Base-by-base conservation (phyloP, 225 moss, liverwort and hornwort species). In the Polytrichum formosum region DNA sequence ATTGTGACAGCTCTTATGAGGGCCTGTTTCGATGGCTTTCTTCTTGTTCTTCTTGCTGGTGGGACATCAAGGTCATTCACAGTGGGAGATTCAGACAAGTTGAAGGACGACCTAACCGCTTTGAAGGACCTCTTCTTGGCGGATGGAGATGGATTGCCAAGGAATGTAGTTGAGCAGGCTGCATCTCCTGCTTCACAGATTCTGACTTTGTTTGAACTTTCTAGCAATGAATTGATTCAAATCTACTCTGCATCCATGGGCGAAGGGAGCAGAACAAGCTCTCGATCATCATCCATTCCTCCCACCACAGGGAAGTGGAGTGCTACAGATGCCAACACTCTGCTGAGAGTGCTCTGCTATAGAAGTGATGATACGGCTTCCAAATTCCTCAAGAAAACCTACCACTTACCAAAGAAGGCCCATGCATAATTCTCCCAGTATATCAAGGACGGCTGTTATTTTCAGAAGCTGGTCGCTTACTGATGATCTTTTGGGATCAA, bases 61-160 rank as follows among this genome's bases (percentile, higher is more conserved):
- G 98, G 98, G 31, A 88, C 98, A 28, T 90, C 88, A 26, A 85
- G 98, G 55, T 81, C 89, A 28, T 94, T 90, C 73, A 77, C 66
- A 73, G 74, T 80, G 55, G 56, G 75, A 10, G 92, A 98, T 69
- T 82, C 87, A 0, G 94, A 88, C 67, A 74, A 81, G 54, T 56
- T 98, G 72, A 87, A 98, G 56, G 94, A 98, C 27, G 98, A 98
- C 72, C 78, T 98, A 81, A 74, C 77, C 35, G 69, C 78, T 28
- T 73, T 98, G 74, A 98, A 91, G 88, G 91, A 94, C 70, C 82
- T 98, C 67, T 98, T 98, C 78, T 74, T 88, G 74, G 92, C 92
- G 17, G 98, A 94, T 9, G 98, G 98, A 55, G 92, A 98, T 23
- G 98, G 98, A 67, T 84, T 98, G 76, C 88, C 92, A 30, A 30